Evolutionary conservation across 345 rosid species (phyloP).

Genomic region (Citrus sinensis): DNA sequence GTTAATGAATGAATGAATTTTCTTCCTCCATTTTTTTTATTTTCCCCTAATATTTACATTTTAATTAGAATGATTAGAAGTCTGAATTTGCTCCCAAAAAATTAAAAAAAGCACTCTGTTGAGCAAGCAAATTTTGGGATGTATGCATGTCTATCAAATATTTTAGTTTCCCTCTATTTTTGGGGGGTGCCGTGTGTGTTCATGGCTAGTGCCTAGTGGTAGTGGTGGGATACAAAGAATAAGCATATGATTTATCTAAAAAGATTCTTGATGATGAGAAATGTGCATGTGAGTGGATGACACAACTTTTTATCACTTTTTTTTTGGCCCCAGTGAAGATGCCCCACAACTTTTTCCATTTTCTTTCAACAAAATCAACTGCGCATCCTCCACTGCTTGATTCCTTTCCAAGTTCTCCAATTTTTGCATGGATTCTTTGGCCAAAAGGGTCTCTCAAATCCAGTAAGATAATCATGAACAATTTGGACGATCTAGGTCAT

Average conservation of each 20-base stretch:
- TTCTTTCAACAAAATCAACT: not conserved
- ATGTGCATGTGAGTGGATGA: slow-evolving; percentile 12
- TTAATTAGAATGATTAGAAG: too few species aligned
- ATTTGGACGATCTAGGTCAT: not conserved
- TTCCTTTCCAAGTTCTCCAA: not conserved
- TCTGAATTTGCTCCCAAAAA: too few species aligned
- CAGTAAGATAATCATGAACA: not conserved
- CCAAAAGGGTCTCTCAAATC: not conserved
- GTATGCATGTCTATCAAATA: not conserved
- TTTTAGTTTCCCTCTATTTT: not conserved
- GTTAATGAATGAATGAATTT: slow-evolving; percentile 25
- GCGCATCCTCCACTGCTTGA: not conserved
- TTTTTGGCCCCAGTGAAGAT: not conserved
- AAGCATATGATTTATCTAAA: not conserved
- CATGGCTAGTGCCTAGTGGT: not conserved
- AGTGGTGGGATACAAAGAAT: not conserved
- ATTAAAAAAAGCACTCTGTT: too few species aligned
- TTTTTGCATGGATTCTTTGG: not conserved
- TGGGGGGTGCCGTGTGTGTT: not conserved
- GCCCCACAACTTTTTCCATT: not conserved
- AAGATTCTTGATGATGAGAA: not conserved
- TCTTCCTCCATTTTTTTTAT: not conserved
- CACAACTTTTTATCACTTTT: not conserved
- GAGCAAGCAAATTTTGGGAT: not conserved
- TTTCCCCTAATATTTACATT: too few species aligned